Percentiles rank a stretch among this genome's conserved stretches.
phyloP scores from a whole-genome alignment of 495 filamentous ascomycete species.

The Aspergillus campestris region DNA sequence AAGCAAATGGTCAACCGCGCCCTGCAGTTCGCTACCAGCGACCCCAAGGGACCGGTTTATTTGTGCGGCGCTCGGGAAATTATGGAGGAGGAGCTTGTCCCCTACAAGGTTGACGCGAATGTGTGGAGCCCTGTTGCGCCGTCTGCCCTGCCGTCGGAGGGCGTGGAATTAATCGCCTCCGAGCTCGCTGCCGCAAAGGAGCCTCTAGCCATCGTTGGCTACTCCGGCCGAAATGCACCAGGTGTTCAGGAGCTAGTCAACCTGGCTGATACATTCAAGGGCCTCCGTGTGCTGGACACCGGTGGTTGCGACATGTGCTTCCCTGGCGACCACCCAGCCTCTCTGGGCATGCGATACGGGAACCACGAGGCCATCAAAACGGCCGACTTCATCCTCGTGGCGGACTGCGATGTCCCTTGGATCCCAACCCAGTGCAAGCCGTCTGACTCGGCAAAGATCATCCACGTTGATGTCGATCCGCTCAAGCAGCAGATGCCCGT shows the following conservation, averaged over 20 bases:
- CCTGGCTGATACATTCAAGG: conserved; percentile 68
- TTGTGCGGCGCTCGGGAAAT: conserved; percentile 76
- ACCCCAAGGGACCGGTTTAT: conserved; percentile 82
- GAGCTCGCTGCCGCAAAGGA: conserved; percentile 64
- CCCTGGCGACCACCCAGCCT: conserved; percentile 66
- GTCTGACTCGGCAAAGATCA: conserved; percentile 52
- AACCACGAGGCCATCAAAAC: conserved; percentile 63
- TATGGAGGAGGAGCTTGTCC: conserved; percentile 86
- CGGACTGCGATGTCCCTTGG: conserved; percentile 81
- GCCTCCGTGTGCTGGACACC: conserved; percentile 78
- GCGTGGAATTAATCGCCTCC: conserved; percentile 58
- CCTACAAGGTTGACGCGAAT: conserved; percentile 64
- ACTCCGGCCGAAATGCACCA: conserved; percentile 67
- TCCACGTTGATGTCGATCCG: conserved; percentile 81
- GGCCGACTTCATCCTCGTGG: conserved; percentile 76
- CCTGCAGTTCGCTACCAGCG: conserved; percentile 73
- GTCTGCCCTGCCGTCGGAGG: conserved; percentile 59
- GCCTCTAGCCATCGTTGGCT: conserved; percentile 77
- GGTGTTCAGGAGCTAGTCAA: conserved; percentile 64
- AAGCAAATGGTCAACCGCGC: conserved; percentile 95
- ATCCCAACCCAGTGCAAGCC: conserved; percentile 54
- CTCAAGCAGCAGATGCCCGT: conserved; percentile 82
- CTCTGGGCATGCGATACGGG: conserved; percentile 71
- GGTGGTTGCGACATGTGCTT: conserved; percentile 95
- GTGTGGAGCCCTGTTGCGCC: conserved; percentile 71